Evolutionary conservation across 371 early-diverging fungal species (phyloP).

Genomic region (Mucor plumbeus): DNA sequence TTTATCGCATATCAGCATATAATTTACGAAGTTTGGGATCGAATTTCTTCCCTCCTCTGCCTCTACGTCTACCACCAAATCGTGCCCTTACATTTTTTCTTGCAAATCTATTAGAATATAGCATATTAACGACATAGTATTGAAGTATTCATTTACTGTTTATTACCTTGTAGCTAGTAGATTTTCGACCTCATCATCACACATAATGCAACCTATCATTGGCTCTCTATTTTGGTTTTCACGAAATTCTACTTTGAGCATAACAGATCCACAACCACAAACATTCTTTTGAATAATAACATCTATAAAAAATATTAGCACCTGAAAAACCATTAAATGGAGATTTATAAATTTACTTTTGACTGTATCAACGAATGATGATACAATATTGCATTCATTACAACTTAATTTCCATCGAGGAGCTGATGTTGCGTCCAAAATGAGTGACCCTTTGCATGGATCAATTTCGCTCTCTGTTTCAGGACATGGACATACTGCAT

Average conservation of each 20-base stretch:
- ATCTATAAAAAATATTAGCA: constrained; percentile 26
- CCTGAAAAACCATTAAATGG: no score
- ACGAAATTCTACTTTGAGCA: constrained; percentile 52
- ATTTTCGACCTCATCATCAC: constrained; percentile 53
- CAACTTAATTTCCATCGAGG: constrained; percentile 61
- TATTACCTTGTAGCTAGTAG: constrained; percentile 46
- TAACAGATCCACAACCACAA: constrained; percentile 49
- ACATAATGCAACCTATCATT: constrained; percentile 49
- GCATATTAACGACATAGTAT: not conserved
- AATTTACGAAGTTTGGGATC: constrained; percentile 27
- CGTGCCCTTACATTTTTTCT: constrained; percentile 24
- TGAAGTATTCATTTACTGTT: not conserved
- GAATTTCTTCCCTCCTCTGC: constrained; percentile 24
- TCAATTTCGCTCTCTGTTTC: constrained; percentile 39
- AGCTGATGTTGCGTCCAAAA: constrained; percentile 60
- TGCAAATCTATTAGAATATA: constrained; percentile 19
- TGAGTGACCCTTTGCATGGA: constrained; percentile 49
- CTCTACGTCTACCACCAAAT: constrained; percentile 20
- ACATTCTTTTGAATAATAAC: constrained; percentile 33
- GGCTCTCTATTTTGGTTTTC: constrained; percentile 52
- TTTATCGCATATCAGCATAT: constrained; percentile 33
- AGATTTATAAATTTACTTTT: constrained; percentile 31
- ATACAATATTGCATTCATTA: constrained; percentile 57
- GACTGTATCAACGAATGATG: constrained; percentile 49
- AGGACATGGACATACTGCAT: constrained; percentile 54